Evolutionary conservation across 495 filamentous ascomycete genomes (phyloP).

Genomic region (Cryomyces minteri): DNA sequence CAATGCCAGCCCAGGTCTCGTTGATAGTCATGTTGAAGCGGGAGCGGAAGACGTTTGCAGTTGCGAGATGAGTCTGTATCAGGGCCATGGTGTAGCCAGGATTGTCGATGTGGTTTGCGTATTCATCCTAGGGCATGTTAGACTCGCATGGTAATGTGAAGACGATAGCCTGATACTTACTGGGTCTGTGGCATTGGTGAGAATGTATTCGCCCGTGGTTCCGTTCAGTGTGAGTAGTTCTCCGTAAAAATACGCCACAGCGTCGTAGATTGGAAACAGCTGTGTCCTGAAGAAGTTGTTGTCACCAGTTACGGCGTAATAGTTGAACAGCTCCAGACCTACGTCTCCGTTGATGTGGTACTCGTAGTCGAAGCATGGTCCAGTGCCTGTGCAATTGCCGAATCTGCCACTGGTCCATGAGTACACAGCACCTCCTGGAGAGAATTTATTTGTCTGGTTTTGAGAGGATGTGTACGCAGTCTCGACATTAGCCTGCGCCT

Average conservation of each 20-base stretch:
- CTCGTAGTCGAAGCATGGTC: conserved; percentile 49
- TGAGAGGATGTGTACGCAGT: conserved; percentile 19
- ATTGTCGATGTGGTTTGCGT: conserved; percentile 52
- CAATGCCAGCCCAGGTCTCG: conserved; percentile 20
- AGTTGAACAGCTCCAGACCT: conserved; percentile 38
- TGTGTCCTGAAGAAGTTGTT: conserved; percentile 30
- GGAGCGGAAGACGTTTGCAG: conserved; percentile 36
- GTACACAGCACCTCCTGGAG: conserved; percentile 35
- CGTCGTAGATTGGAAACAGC: conserved; percentile 40
- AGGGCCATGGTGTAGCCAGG: conserved; percentile 57
- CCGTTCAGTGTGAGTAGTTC: conserved; percentile 35
- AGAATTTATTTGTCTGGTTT: conserved; percentile 29
- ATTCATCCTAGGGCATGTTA: conserved; percentile 35
- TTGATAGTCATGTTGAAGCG: conserved; percentile 33
- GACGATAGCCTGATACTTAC: conserved; percentile 24
- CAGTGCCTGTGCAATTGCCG: conserved; percentile 47
- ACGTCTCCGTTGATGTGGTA: conserved; percentile 61
- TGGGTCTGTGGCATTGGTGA: conserved; percentile 62
- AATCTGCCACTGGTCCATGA: conserved; percentile 46
- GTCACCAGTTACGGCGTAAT: conserved; percentile 42
- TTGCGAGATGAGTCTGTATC: conserved; percentile 35
- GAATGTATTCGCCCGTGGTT: conserved; percentile 24
- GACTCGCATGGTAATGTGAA: background rate
- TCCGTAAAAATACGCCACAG: conserved; percentile 35
- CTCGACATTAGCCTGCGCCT: no score